Evolutionary conservation across 352 stramenopile species (phyloP).

Genomic region (Pythium brassicae): DNA sequence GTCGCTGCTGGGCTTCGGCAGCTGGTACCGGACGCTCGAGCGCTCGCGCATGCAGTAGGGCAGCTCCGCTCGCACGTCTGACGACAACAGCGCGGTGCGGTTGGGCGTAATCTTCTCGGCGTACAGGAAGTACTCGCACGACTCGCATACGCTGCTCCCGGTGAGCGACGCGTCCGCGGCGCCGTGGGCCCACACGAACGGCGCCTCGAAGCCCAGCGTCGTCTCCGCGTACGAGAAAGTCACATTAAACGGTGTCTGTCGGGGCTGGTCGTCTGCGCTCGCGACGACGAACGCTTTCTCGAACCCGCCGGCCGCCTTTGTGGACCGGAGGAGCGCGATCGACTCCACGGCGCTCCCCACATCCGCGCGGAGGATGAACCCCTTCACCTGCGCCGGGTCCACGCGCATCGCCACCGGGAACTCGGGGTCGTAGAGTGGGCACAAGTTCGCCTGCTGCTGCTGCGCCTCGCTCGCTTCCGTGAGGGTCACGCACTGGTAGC

Average conservation of each 20-base stretch:
- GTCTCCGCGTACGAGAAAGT: slow-evolving; percentile 17
- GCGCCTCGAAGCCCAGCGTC: slow-evolving; percentile 16
- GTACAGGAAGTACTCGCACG: slow-evolving; percentile 26
- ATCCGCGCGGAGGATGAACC: slow-evolving; percentile 24
- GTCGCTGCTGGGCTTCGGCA: slow-evolving; percentile 5
- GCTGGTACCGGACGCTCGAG: slow-evolving; percentile 16
- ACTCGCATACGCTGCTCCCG: slow-evolving; percentile 7
- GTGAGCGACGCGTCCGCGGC: not conserved
- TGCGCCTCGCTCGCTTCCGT: slow-evolving; percentile 5
- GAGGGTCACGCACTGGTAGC: slow-evolving; percentile 32
- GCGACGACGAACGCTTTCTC: slow-evolving; percentile 10
- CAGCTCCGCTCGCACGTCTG: slow-evolving; percentile 1
- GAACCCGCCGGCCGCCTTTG: slow-evolving; percentile 21
- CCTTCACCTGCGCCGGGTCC: slow-evolving; percentile 19
- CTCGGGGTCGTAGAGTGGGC: slow-evolving; percentile 19
- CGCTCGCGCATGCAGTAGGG: slow-evolving; percentile 21
- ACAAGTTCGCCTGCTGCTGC: slow-evolving; percentile 19
- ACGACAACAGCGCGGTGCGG: not conserved
- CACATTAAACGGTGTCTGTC: slow-evolving; percentile 10
- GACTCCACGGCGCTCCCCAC: slow-evolving; percentile 10
- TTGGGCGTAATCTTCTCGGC: slow-evolving; percentile 16
- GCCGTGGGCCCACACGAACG: slow-evolving; percentile 12
- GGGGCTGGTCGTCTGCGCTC: not conserved
- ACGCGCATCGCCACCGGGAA: slow-evolving; percentile 13
- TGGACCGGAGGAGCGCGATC: slow-evolving; percentile 24